Percentiles rank a stretch among this genome's conserved stretches.
phyloP scores from a whole-genome alignment of 1,284 basidiomycete species.

The Naganishia cerealis region DNA sequence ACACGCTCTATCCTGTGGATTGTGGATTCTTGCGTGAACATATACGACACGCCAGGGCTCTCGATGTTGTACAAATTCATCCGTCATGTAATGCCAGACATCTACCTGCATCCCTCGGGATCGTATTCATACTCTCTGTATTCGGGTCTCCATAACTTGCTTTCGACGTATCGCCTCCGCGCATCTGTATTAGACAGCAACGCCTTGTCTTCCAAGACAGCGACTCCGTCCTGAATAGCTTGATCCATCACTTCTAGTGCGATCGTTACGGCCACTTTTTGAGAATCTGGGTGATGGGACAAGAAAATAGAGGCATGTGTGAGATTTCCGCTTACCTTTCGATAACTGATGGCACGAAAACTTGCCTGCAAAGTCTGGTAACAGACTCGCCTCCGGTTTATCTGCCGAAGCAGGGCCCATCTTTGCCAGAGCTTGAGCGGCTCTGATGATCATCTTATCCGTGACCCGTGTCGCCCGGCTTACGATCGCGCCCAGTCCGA shows the following conservation, averaged over 20 bases:
- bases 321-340: neutral
- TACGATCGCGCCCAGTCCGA: constrained; percentile 69
- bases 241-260: constrained; percentile 74
- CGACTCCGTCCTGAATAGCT: constrained; percentile 69
- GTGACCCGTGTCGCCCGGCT: constrained; percentile 49
- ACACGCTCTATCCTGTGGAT: no score
- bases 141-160: constrained; percentile 55
- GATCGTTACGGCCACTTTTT: constrained; percentile 70
- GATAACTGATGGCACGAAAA: neutral
- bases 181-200: constrained; percentile 60
- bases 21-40: no score
- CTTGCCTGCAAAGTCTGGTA: constrained; percentile 53
- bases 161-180: constrained; percentile 58
- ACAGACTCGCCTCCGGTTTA: constrained; percentile 57
- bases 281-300: constrained; percentile 61
- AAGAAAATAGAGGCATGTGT: constrained; percentile 55
- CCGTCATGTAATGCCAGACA: no score
- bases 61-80: no score
- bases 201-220: constrained; percentile 55
- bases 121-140: constrained; percentile 69
- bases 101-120: constrained; percentile 51
- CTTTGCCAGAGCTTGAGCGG: constrained; percentile 65
- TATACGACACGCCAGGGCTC: no score
- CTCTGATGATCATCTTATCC: constrained; percentile 67
- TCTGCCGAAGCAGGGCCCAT: constrained; percentile 70